Percentiles rank a stretch among this genome's conserved stretches.
Conservation (phyloP, 179 eudicot genomes). For the Heliamphora pulchella region DNA sequence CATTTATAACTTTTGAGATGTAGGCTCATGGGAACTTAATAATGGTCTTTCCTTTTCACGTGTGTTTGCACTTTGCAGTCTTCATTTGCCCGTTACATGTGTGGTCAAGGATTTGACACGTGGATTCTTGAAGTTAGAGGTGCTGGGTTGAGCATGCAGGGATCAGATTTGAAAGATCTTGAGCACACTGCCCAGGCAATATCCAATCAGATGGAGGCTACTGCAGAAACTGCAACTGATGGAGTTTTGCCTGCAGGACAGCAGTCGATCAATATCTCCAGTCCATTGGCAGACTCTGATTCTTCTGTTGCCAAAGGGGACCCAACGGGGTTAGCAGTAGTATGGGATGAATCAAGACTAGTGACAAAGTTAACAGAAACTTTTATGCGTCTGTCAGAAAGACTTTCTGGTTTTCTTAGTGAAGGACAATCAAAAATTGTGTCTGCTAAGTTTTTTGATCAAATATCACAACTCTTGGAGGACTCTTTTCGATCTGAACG, state of each 20-base stretch:
- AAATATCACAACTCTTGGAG: conserved; percentile 39
- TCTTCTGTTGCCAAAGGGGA: conserved; percentile 20
- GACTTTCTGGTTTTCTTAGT: conserved; percentile 46
- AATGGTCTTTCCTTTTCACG: conserved; percentile 1
- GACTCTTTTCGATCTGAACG: conserved; percentile 37
- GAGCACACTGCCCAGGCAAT: conserved; percentile 61
- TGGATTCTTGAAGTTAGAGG: conserved; percentile 98
- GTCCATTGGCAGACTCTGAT: conserved; percentile 18
- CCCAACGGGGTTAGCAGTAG: conserved; percentile 19
- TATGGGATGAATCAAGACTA: conserved; percentile 40
- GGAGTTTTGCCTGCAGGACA: conserved; percentile 13
- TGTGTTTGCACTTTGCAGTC: conserved; percentile 42
- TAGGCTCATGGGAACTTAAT: not conserved
- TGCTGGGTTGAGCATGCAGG: conserved; percentile 77
- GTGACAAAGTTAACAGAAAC: conserved; percentile 39
- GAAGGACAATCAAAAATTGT: conserved; percentile 39
- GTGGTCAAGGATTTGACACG: conserved; percentile 96
- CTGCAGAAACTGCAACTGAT: conserved; percentile 30
- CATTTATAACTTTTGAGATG: not conserved
- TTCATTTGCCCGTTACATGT: conserved; percentile 98
- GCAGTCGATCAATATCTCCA: conserved; percentile 21
- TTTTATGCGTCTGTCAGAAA: conserved; percentile 36
- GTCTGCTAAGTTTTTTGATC: conserved; percentile 40
- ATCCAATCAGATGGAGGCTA: conserved; percentile 45
- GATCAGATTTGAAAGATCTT: conserved; percentile 40